A percentile compares a stretch with the other conserved stretches of the same genome.
These are phyloP conservation scores for Pseudodiploospora longispora DNA, from an alignment of 2,329 filamentous ascomycete species.

Conservation along the genomic window DNA sequence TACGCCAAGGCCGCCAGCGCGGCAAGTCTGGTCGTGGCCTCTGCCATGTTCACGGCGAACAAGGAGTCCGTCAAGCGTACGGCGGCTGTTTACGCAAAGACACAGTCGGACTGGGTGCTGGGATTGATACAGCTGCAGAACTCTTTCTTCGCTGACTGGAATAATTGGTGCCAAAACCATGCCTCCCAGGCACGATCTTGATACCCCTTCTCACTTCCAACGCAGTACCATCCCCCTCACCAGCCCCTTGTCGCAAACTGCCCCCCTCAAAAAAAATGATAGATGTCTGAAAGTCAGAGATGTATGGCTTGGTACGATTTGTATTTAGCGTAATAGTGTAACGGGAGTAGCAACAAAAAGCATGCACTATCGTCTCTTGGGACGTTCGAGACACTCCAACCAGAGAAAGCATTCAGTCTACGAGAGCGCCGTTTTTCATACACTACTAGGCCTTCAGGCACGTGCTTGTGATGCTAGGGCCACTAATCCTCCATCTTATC, in stretches of 20 bases:
- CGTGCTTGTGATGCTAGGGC: not conserved
- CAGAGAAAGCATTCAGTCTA: conserved; percentile 27
- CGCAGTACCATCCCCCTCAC: too few relatives aligned
- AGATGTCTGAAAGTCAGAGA: too few relatives aligned
- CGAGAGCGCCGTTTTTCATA: conserved; percentile 8
- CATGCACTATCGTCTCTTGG: too few relatives aligned
- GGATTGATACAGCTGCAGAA: conserved; percentile 53
- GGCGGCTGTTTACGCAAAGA: conserved; percentile 56
- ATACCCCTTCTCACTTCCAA: conserved; percentile 10
- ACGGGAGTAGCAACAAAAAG: too few relatives aligned
- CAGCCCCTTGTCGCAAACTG: too few relatives aligned
- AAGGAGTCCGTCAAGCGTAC: conserved; percentile 45
- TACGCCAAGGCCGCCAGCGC: conserved; percentile 70
- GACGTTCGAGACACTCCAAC: conserved; percentile 1
- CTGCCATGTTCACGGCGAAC: conserved; percentile 49
- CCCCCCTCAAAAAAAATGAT: too few relatives aligned
- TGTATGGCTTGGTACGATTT: too few relatives aligned
- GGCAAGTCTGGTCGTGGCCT: conserved; percentile 59
- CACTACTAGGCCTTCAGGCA: too few relatives aligned
- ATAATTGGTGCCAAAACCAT: conserved; percentile 60
- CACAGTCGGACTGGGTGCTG: conserved; percentile 49
- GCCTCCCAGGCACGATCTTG: conserved; percentile 23
- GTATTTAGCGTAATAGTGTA: too few relatives aligned
- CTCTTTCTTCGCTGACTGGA: conserved; percentile 63
- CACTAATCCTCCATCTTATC: conserved; percentile 87